Percentiles rank a stretch among this genome's conserved stretches.
phyloP scores from a whole-genome alignment of 2,329 filamentous ascomycete genomes.

The Lasiodiplodia hormozganensis region DNA sequence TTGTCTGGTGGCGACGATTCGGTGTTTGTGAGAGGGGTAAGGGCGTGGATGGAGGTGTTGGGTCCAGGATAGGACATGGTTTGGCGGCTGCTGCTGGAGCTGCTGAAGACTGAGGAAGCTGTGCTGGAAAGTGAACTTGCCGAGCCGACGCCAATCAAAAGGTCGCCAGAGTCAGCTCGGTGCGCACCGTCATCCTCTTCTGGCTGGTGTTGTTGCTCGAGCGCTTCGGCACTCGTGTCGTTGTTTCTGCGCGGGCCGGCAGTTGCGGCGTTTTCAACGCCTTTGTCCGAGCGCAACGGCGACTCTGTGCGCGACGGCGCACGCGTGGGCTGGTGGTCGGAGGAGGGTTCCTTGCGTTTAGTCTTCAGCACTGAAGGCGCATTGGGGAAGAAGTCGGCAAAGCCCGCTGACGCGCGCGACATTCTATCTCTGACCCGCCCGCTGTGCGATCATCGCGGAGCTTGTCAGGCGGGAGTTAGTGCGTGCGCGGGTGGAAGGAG shows the following conservation, averaged over 20 bases:
- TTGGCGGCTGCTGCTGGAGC: conserved; percentile 53
- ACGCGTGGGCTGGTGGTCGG: conserved; percentile 32
- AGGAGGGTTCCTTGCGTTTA: conserved; percentile 46
- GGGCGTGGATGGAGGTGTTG: conserved; percentile 59
- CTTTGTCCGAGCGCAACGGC: conserved; percentile 31
- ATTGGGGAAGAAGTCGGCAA: conserved; percentile 85
- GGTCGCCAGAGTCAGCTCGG: conserved; percentile 65
- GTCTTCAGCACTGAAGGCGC: conserved; percentile 69
- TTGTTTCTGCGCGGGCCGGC: conserved; percentile 30
- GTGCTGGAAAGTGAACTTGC: conserved; percentile 75
- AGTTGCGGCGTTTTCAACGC: conserved; percentile 29
- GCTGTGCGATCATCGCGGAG: conserved; percentile 39
- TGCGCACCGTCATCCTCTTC: conserved; percentile 62
- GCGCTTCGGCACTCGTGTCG: conserved; percentile 32
- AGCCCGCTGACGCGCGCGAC: conserved; percentile 82
- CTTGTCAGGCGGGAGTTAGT: conserved; percentile 11
- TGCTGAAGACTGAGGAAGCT: conserved; percentile 74
- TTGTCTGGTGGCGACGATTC: conserved; percentile 69
- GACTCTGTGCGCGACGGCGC: conserved; percentile 21
- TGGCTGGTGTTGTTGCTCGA: conserved; percentile 27
- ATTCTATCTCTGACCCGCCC: conserved; percentile 51
- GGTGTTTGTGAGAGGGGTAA: conserved; percentile 71
- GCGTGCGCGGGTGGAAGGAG: conserved; percentile 9
- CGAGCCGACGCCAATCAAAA: conserved; percentile 74
- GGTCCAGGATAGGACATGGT: conserved; percentile 63